Evolutionary conservation across 2,329 filamentous ascomycete genomes (phyloP).

Genomic region (Xylariaceae sp.): DNA sequence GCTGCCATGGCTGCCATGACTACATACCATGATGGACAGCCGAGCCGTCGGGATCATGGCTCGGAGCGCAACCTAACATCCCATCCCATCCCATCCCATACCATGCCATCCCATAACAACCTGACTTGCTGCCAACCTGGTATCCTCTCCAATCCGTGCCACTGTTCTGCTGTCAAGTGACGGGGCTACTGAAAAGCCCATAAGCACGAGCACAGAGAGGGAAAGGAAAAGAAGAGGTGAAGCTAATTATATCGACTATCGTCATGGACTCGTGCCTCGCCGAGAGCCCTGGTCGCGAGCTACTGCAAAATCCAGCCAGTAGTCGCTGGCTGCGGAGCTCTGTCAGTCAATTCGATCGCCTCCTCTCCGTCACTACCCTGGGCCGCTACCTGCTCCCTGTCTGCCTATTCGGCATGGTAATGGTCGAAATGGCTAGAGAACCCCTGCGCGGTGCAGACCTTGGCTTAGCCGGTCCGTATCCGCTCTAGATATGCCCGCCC

Average conservation of each 20-base stretch:
- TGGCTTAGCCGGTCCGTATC: conserved; percentile 42
- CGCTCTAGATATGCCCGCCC: conserved; percentile 41
- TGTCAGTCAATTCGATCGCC: conserved; percentile 31
- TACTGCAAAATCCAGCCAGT: conserved; percentile 33
- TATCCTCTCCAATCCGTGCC: too few species aligned
- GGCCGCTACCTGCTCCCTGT: conserved; percentile 32
- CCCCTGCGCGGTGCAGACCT: conserved; percentile 36
- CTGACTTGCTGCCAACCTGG: too few species aligned
- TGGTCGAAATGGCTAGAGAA: conserved; percentile 31
- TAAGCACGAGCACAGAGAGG: conserved; percentile 10
- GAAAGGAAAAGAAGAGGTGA: conserved; percentile 17
- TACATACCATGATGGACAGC: too few species aligned
- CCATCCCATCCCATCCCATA: too few species aligned
- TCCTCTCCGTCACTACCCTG: conserved; percentile 27
- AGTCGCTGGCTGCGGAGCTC: conserved; percentile 28
- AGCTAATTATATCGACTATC: conserved; percentile 39
- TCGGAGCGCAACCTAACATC: too few species aligned
- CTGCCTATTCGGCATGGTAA: conserved; percentile 33
- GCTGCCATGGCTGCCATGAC: too few species aligned
- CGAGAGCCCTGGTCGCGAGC: conserved; percentile 28
- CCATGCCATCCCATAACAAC: too few species aligned
- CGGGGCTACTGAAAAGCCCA: conserved; percentile 15
- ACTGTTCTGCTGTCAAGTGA: conserved; percentile 25
- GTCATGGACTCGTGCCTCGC: conserved; percentile 25
- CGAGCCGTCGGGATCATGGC: too few species aligned